These are phyloP conservation scores for Stenocarpella maydis DNA, from an alignment of 2,329 filamentous ascomycete species.

Conservation along the genomic window DNA sequence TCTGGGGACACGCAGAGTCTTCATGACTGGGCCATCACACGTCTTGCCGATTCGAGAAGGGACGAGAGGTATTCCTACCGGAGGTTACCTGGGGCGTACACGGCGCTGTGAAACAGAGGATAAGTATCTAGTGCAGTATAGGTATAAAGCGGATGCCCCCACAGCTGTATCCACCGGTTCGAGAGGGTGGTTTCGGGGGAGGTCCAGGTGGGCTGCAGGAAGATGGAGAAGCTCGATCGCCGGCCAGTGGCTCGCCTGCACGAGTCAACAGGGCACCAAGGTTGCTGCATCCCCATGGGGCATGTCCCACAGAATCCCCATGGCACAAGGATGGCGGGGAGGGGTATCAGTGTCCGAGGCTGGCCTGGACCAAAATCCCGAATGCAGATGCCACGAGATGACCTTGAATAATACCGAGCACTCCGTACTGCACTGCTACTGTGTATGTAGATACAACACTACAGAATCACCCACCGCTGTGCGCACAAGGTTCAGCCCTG, in stretches of 20 bases:
- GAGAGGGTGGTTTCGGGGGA: background rate
- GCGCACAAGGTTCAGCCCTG: background rate
- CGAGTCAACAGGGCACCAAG: slow-evolving; percentile 16
- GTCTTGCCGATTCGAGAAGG: background rate
- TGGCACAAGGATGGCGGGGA: slow-evolving; percentile 25
- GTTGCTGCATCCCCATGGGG: slow-evolving; percentile 9
- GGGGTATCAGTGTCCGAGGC: background rate
- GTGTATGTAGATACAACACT: no score
- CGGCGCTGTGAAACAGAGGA: background rate
- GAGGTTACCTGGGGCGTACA: background rate
- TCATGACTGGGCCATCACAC: background rate
- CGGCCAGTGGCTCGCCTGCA: background rate
- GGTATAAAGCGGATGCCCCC: background rate
- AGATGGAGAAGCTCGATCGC: slow-evolving; percentile 4
- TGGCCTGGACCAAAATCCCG: slow-evolving; percentile 4
- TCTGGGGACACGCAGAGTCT: background rate
- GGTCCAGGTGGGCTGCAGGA: slow-evolving; percentile 1
- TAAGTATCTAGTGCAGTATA: no score
- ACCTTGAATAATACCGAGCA: no score
- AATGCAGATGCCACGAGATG: slow-evolving; percentile 13
- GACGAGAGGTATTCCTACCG: background rate
- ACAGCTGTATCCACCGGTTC: slow-evolving; percentile 13
- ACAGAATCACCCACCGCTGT: background rate
- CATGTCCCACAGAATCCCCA: slow-evolving; percentile 27
- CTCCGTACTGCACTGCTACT: no score